These are phyloP conservation scores for Paramecium primaurelia DNA, from an alignment of 73 alveolate species.

Conservation along the genomic window DNA sequence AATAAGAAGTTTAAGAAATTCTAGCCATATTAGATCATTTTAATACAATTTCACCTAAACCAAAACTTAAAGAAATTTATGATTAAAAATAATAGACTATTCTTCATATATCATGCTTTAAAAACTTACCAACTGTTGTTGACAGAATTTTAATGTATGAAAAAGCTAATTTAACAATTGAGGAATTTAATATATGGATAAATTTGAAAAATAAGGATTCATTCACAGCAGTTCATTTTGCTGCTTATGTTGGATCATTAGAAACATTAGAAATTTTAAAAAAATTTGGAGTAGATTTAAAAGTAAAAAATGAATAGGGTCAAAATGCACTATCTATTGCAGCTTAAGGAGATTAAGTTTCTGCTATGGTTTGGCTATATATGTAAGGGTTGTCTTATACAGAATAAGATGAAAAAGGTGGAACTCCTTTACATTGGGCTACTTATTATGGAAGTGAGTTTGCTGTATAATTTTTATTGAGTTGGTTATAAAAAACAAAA, in stretches of 20 bases:
- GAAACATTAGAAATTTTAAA: slow-evolving; percentile 77
- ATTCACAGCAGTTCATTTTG: slow-evolving; percentile 89
- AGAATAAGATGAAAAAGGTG: slow-evolving; percentile 79
- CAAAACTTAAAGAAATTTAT: not conserved
- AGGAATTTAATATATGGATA: slow-evolving; percentile 67
- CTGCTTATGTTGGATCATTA: slow-evolving; percentile 89
- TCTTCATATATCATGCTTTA: slow-evolving; percentile 73
- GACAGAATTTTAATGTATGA: not conserved
- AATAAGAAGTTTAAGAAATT: not conserved
- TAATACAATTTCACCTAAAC: not conserved
- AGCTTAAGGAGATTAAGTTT: slow-evolving; percentile 93
- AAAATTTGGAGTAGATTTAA: slow-evolving; percentile 79
- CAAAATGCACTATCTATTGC: slow-evolving; percentile 94
- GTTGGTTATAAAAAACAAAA: not conserved
- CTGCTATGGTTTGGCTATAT: slow-evolving; percentile 79
- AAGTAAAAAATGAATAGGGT: slow-evolving; percentile 84
- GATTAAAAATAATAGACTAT: slow-evolving; percentile 58
- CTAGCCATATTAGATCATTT: not conserved
- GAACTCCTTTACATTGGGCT: slow-evolving; percentile 97
- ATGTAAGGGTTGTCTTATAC: slow-evolving; percentile 69
- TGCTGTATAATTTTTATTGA: slow-evolving; percentile 51
- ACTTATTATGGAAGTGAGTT: slow-evolving; percentile 69
- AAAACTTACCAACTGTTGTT: not conserved
- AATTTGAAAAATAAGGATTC: slow-evolving; percentile 83
- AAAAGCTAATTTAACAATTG: not conserved